Evolutionary conservation across 495 filamentous ascomycete species (phyloP).

Genomic region (Durotheca rogersii): DNA sequence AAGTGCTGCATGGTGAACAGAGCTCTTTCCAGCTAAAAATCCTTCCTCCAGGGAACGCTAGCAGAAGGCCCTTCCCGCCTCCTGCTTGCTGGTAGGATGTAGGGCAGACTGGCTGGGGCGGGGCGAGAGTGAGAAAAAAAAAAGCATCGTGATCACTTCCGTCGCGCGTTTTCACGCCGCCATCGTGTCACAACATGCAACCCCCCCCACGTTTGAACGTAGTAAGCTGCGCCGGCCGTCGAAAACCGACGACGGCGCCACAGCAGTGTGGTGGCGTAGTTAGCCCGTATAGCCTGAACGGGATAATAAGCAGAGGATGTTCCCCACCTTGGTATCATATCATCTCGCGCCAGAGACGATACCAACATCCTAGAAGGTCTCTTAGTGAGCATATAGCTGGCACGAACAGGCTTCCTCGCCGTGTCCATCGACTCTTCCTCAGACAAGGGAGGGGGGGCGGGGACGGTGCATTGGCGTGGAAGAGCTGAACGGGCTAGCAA

Average conservation of each 20-base stretch:
- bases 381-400: constrained; percentile 7
- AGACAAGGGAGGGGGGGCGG: too few species aligned
- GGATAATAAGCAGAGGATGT: constrained; percentile 14
- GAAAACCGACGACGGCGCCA: constrained; percentile 16
- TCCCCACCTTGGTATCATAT: too few species aligned
- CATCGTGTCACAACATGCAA: constrained; percentile 1
- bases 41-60: not conserved
- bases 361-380: constrained; percentile 12
- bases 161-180: constrained; percentile 1
- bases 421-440: too few species aligned
- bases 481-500: constrained; percentile 23
- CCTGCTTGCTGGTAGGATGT: not conserved
- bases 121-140: constrained; percentile 1
- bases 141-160: constrained; percentile 6
- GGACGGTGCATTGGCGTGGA: too few species aligned
- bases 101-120: constrained; percentile 8
- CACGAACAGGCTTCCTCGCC: too few species aligned
- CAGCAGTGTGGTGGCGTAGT: constrained; percentile 10
- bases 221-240: constrained; percentile 14
- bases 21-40: too few species aligned
- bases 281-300: not conserved
- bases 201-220: constrained; percentile 13
- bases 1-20: constrained; percentile 6
- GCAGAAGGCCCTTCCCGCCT: constrained; percentile 5
- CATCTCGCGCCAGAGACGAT: too few species aligned